Conservation (phyloP, 768 basidiomycete genomes). For the Lactarius deliciosus region DNA sequence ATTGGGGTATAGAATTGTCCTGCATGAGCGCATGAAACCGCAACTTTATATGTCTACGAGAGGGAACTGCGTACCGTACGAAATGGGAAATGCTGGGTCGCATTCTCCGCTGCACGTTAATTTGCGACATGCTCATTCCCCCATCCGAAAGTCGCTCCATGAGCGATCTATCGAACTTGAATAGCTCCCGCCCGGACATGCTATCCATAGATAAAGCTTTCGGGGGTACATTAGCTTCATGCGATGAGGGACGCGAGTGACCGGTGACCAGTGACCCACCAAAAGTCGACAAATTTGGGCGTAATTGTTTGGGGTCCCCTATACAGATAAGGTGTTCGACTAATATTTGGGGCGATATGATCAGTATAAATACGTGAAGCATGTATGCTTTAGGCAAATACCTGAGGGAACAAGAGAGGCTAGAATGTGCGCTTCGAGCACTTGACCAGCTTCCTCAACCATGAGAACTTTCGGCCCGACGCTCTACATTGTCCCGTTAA, state of each 20-base stretch:
- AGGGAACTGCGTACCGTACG: constrained; percentile 45
- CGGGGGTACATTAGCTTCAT: neutral
- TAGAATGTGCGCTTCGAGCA: constrained; percentile 74
- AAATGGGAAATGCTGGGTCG: constrained; percentile 64
- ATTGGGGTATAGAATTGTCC: constrained; percentile 59
- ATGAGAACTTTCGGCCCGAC: constrained; percentile 60
- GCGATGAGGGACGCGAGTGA: neutral
- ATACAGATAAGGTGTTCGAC: constrained; percentile 76
- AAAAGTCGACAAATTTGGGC: constrained; percentile 65
- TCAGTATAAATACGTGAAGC: neutral
- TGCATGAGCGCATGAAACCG: constrained; percentile 29
- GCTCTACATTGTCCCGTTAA: constrained; percentile 40
- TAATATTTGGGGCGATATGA: neutral
- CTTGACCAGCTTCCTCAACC: constrained; percentile 82
- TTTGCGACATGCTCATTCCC: constrained; percentile 64
- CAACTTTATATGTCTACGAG: neutral
- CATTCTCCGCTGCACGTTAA: constrained; percentile 76
- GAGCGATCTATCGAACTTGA: constrained; percentile 62
- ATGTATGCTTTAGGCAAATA: neutral
- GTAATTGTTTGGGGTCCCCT: constrained; percentile 77
- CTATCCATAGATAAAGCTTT: constrained; percentile 71
- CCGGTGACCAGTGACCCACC: constrained; percentile 45
- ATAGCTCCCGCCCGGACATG: constrained; percentile 51
- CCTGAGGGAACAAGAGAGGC: constrained; percentile 54
- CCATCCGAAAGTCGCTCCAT: constrained; percentile 68